These are phyloP conservation scores for Tilletia caries DNA, from an alignment of 1,284 basidiomycete genomes.

Conservation along the genomic window DNA sequence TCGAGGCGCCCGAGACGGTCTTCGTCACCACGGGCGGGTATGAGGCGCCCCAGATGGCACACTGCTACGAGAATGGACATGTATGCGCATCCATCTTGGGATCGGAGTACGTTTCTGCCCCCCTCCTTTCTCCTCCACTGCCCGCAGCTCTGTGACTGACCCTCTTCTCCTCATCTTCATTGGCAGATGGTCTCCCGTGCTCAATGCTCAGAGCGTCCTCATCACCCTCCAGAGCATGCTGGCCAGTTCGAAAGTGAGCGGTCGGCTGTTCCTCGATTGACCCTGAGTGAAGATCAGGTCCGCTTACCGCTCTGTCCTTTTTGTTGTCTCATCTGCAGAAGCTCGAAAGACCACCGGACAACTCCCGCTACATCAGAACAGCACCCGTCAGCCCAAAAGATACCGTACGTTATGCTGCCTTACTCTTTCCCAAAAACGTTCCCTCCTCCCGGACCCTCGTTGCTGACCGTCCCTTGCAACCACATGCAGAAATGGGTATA, in stretches of 20 bases:
- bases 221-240: constrained; percentile 52
- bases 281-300: not conserved
- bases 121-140: not conserved
- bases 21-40: constrained; percentile 45
- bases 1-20: constrained; percentile 50
- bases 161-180: not conserved
- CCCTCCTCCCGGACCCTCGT: no score
- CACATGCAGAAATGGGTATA: not conserved
- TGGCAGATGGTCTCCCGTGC: constrained; percentile 42
- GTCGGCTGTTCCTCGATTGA: no score
- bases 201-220: constrained; percentile 44
- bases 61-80: constrained; percentile 49
- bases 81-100: constrained; percentile 47
- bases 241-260: constrained; percentile 39
- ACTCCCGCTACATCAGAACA: constrained; percentile 21
- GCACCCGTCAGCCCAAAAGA: constrained; percentile 5
- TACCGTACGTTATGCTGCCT: not conserved
- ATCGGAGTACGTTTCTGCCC: constrained; percentile 23
- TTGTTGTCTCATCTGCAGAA: constrained; percentile 16
- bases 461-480: no score
- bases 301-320: not conserved
- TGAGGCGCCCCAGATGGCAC: constrained; percentile 40
- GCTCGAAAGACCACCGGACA: constrained; percentile 44
- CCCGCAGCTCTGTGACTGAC: not conserved
- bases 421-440: no score